Evolutionary conservation across 176 grass and related monocot species (phyloP), one percentile per base, ranked within the genome.

Genomic region (Puya raimondii): DNA sequence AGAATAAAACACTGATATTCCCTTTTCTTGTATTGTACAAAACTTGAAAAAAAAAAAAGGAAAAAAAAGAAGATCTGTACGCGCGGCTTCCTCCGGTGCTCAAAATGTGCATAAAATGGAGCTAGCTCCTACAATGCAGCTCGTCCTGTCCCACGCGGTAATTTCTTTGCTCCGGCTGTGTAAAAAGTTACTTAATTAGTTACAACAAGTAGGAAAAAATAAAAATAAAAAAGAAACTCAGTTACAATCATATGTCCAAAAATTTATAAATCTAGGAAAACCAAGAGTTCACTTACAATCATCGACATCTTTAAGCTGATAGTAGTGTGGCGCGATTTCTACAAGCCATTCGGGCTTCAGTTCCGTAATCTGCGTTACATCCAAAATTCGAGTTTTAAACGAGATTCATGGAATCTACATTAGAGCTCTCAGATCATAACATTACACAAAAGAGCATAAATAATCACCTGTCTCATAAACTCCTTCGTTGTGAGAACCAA

Each of bases 261-360:
- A 33, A 27, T n/a, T 9, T 67, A 56, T 20, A 33, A 74, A 51
- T 29, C 72, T 23, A 74, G 16, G 23, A 63, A 57, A 67, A 70
- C 48, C 47, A 3, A 27, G 12, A 63, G 11, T 7, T 69, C 7
- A 74, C 79, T 85, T 83, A 97, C 93, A 66, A 74, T 97, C 93
- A 16, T 97, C 89, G 10, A 97, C 89, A 21, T 97, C 93, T 61
- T 92, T 97, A 42, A 92, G 23, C 63, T 97, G 89, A 79, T 97
- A 97, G 72, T 90, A 97, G 70, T 92, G 94, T 16, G 89, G 94
- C 10, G 94, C 94, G 48, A 97, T 92, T 82, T 90, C 94, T 64
- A 88, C 82, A 64, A 92, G 70, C 86, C 94, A 97, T 10, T 97
- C 89, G 1, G 94, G 84, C 54, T 92, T 92, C 56, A 97, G 54